Base-by-base conservation (phyloP, 2,329 filamentous ascomycete genomes). In the Calonectria pauciramosa region DNA sequence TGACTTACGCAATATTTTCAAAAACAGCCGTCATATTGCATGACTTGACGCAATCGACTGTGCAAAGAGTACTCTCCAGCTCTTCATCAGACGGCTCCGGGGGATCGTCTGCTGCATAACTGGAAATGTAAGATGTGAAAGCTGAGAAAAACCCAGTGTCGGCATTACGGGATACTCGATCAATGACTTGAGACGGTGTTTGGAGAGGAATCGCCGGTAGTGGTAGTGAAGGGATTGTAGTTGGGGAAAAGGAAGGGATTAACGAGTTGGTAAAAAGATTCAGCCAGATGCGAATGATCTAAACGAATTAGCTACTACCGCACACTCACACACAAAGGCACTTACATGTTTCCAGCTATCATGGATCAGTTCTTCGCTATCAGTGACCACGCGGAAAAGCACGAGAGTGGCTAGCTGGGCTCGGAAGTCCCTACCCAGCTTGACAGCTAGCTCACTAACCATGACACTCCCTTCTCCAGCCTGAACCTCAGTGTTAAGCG, bases 61-160 rank as follows among this genome's bases (percentile, higher is more conserved):
- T 96, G 83, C 95, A 97, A 13, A 99, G 88, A 0, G 97, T 99
- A 82, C 97, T 98, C 82, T 99, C 97, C 36, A 99, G 90, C 84
- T 99, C 97, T 83, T 99, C 96, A 77, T 99, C 96, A 1, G 97
- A 99, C 3, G 97, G 97, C 86, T 99, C 97, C 0, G 97, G 97
- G 16, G 97, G 97, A 82, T 99, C 97, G 84, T 99, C 97, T 14
- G 97, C 97, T 52, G 97, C 97, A 83, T 99, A 99, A 84, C 96
- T 99, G n/a, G 96, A 98, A 38, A 99, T 96, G 82, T 99, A 99
- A 7, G 95, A 98, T 0, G 96, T 97, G 81, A 99, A 95, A 1
- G 96, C 96, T 5, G 96, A 98, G 83, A 99, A 96, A 65, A 99
- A 91, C 8, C 97, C 96, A 3, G 93, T 93, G 34, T 99, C 97